phyloP scores from a whole-genome alignment of 116 monocot species.

The Zostera marina region DNA sequence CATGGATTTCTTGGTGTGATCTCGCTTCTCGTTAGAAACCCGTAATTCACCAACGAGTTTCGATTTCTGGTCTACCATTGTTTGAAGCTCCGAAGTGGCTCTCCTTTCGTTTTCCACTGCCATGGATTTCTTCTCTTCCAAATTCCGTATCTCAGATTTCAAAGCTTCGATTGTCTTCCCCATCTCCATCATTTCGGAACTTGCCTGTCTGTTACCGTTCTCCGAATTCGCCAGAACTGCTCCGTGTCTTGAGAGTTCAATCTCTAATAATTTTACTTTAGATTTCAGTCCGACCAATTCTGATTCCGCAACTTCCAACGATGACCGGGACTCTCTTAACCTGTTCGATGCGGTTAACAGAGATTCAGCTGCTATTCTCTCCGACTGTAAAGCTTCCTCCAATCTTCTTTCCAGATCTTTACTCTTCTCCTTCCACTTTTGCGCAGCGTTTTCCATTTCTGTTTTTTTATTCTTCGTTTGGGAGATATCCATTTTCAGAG shows the following conservation, averaged over 20 bases:
- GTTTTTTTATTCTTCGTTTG: conserved; percentile 37
- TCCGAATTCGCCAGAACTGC: conserved; percentile 28
- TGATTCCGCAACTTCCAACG: conserved; percentile 29
- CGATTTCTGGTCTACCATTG: conserved; percentile 3
- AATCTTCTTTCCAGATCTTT: conserved; percentile 29
- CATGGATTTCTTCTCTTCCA: conserved; percentile 19
- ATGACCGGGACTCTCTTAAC: conserved; percentile 25
- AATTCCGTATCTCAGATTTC: conserved; percentile 26
- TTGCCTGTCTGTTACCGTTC: conserved; percentile 13
- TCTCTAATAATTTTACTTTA: conserved; percentile 41
- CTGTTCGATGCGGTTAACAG: conserved; percentile 19
- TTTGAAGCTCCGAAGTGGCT: conserved; percentile 20
- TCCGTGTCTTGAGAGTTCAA: conserved; percentile 30
- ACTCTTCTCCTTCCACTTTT: conserved; percentile 56
- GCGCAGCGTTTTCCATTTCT: conserved; percentile 15
- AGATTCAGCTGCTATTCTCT: conserved; percentile 25
- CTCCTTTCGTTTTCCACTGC: conserved; percentile 18
- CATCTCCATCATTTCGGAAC: conserved; percentile 23
- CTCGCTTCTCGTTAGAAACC: conserved; percentile 5
- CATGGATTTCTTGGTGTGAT: conserved; percentile 8
- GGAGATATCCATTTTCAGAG: conserved; percentile 27
- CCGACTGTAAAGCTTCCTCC: conserved; percentile 27
- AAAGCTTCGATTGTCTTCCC: conserved; percentile 16
- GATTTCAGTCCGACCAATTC: conserved; percentile 29
- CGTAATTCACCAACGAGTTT: conserved; percentile 1